These are phyloP conservation scores for Fusarium tupiense DNA, from an alignment of 2,329 filamentous ascomycete species.

Conservation along the genomic window DNA sequence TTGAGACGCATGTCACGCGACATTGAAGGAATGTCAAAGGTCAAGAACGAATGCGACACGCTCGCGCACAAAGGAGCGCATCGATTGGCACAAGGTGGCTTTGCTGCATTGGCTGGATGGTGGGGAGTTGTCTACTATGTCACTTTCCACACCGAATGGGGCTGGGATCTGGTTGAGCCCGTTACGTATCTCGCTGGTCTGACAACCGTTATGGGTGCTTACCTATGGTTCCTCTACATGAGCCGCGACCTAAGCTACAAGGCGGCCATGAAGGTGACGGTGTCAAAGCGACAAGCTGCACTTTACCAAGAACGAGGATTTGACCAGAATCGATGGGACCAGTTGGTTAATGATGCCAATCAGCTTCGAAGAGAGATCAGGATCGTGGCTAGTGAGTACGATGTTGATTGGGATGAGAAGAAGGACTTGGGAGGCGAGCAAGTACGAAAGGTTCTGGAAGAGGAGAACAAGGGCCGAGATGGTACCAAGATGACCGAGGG, in stretches of 20 bases:
- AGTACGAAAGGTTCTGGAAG: constrained; percentile 65
- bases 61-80: constrained; percentile 82
- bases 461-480: constrained; percentile 56
- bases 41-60: constrained; percentile 85
- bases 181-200: constrained; percentile 91
- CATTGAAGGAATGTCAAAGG: constrained; percentile 73
- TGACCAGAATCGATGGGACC: constrained; percentile 80
- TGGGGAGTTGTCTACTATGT: constrained; percentile 84
- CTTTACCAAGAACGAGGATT: constrained; percentile 82
- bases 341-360: constrained; percentile 82
- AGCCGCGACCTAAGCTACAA: constrained; percentile 90
- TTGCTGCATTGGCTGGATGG: constrained; percentile 77
- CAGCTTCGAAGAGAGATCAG: constrained; percentile 80
- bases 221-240: constrained; percentile 94
- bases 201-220: constrained; percentile 86
- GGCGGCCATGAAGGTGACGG: constrained; percentile 86
- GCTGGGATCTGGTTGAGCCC: constrained; percentile 92
- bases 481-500: constrained; percentile 50
- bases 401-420: constrained; percentile 87
- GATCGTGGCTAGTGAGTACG: constrained; percentile 83
- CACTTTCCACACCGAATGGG: constrained; percentile 77
- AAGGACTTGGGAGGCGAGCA: constrained; percentile 77
- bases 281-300: constrained; percentile 78
- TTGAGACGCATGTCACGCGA: constrained; percentile 75
- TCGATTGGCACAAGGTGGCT: constrained; percentile 81